Evolutionary conservation across 2,329 filamentous ascomycete species (phyloP), one percentile per base, ranked within the genome.

Genomic region (Grosmannia serpens): DNA sequence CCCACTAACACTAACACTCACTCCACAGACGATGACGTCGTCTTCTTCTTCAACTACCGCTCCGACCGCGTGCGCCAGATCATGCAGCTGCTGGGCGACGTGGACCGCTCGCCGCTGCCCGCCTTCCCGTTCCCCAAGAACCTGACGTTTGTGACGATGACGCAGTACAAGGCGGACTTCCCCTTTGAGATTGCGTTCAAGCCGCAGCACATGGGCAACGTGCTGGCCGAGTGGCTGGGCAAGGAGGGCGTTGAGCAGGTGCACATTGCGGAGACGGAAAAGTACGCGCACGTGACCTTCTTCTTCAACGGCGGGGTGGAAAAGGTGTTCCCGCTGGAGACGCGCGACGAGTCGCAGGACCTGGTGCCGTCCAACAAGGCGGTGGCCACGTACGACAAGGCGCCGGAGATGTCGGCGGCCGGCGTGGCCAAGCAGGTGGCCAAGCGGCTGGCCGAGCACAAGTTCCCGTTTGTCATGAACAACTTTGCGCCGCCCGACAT

Each of bases 11-110:
- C 24, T 22, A 29, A n/a, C 17, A 13, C 15, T 11, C 10, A 35
- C 22, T n/a, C 31, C 10, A 4, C 64, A 91, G 91, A 97, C 70
- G 81, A 88, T 65, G 94, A 99, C 70, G 92, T 90, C 57, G 82
- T 97, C 68, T 97, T 97, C 83, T 97, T 97, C 84, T 99, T 99
- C 88, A 99, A 99, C 85, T 99, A 99, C 82, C 90, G 94, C 69
- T 97, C 94, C 59, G 94, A 99, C 73, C 91, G 94, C 72, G 92
- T 92, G 57, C 89, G 94, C 67, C 94, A 99, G 74, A 88, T 99
- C 71, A 95, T 91, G 55, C 94, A 97, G 76, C 82, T 99, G 51
- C 79, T 99, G 58, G 94, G 94, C 66, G 88, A 88, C 71, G 86
- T 92, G 70, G 94, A 99, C 77, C 89, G 90, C 69, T 95, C 90